Evolutionary conservation across 768 basidiomycete genomes (phyloP).

Genomic region (Trametes cingulata): DNA sequence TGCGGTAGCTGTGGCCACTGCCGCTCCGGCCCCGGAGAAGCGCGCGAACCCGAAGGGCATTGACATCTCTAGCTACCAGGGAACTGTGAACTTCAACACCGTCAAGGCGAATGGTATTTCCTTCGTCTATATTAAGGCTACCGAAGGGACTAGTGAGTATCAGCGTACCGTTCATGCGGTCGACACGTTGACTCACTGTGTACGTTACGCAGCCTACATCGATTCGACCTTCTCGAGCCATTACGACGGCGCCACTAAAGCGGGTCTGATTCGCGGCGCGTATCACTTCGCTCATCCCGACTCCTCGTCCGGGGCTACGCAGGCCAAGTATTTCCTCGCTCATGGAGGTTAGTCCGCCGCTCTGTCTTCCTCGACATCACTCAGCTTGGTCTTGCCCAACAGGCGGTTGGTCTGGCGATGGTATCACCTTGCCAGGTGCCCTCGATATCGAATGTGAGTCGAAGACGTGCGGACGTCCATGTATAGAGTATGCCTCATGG

Average conservation of each 20-base stretch:
- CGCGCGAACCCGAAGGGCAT: constrained; percentile 50
- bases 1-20: not conserved
- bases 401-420: constrained; percentile 58
- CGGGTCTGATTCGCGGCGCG: constrained; percentile 59
- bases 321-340: constrained; percentile 59
- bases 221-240: constrained; percentile 48
- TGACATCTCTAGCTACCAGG: constrained; percentile 55
- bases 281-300: constrained; percentile 66
- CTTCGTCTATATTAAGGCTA: constrained; percentile 69
- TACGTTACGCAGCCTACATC: constrained; percentile 34
- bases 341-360: constrained; percentile 45
- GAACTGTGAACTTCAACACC: constrained; percentile 49
- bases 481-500: not conserved
- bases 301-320: constrained; percentile 52
- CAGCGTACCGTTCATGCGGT: not conserved
- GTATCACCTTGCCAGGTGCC: constrained; percentile 62
- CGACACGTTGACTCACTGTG: too few species aligned
- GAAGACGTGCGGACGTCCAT: too few species aligned
- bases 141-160: constrained; percentile 54
- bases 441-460: constrained; percentile 61
- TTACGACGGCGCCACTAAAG: constrained; percentile 57
- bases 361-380: not conserved
- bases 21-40: constrained; percentile 20
- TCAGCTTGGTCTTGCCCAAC: not conserved
- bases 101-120: constrained; percentile 52